Evolutionary conservation across 352 stramenopile species (phyloP).

Genomic region (Phytopythium delawarense): DNA sequence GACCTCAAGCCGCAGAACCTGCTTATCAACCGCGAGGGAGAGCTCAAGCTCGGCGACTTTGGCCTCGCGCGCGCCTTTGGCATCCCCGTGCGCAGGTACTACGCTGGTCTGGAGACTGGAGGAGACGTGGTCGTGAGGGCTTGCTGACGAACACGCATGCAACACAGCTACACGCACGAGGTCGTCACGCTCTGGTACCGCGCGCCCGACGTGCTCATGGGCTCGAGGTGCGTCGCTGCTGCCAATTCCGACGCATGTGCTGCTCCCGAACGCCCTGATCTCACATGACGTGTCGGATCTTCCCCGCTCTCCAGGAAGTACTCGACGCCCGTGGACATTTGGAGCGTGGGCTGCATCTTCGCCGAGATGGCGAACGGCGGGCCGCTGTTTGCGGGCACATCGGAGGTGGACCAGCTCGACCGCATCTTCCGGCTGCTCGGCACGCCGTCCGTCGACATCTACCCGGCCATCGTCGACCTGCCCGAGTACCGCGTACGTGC

Average conservation of each 20-base stretch:
- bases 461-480: slow-evolving; percentile 95
- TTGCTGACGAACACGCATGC: not conserved
- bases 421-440: slow-evolving; percentile 97
- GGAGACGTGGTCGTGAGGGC: not conserved
- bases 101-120: not conserved
- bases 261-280: not conserved
- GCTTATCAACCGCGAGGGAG: slow-evolving; percentile 96
- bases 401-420: slow-evolving; percentile 96
- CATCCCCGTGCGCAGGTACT: slow-evolving; percentile 95
- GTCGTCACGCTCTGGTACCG: slow-evolving; percentile 99
- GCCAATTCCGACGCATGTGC: not conserved
- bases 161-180: slow-evolving; percentile 95
- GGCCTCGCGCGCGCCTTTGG: slow-evolving; percentile 99
- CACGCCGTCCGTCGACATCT: slow-evolving; percentile 92
- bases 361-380: slow-evolving; percentile 93
- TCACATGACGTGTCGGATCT: slow-evolving; percentile 2
- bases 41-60: slow-evolving; percentile 99
- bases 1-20: slow-evolving; percentile 99
- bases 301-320: slow-evolving; percentile 90
- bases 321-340: slow-evolving; percentile 99
- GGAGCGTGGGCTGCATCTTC: slow-evolving; percentile 99
- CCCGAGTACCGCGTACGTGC: slow-evolving; percentile 92
- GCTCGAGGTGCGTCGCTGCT: slow-evolving; percentile 52
- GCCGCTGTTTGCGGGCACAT: slow-evolving; percentile 96
- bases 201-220: slow-evolving; percentile 98